These are phyloP conservation scores for Saccharum hybrid DNA, from an alignment of 202 grass and related monocot genomes.

Conservation along the genomic window DNA sequence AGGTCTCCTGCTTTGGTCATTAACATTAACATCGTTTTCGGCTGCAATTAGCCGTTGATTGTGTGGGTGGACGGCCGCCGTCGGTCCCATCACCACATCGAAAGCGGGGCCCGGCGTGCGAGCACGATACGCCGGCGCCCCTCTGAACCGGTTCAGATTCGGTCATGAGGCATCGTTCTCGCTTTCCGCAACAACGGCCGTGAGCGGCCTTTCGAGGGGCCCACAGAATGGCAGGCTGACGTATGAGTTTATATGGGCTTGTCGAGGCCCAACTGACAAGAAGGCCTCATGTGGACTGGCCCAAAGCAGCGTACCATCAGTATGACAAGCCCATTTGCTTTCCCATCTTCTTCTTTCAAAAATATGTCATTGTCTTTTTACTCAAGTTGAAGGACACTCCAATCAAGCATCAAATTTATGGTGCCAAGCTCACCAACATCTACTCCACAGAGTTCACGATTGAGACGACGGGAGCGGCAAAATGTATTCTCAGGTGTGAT, in stretches of 20 bases:
- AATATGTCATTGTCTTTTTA: not conserved
- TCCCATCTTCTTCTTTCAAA: no score
- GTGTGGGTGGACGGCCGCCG: slow-evolving; percentile 12
- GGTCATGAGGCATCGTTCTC: not conserved
- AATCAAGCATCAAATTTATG: not conserved
- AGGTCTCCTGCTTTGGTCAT: slow-evolving; percentile 32
- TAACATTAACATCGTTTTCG: slow-evolving; percentile 45
- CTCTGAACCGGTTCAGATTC: not conserved
- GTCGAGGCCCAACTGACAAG: not conserved
- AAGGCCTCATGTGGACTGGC: not conserved
- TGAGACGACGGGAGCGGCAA: no score
- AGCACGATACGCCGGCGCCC: not conserved
- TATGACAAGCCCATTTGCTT: not conserved
- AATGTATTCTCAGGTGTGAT: no score
- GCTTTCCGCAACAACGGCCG: not conserved
- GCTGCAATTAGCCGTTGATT: slow-evolving; percentile 26
- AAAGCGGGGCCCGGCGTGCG: not conserved
- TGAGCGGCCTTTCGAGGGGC: not conserved
- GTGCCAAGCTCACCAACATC: no score
- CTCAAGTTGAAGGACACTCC: not conserved
- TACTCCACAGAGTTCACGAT: no score
- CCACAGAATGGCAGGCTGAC: not conserved
- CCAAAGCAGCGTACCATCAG: not conserved
- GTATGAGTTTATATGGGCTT: not conserved
- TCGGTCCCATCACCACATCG: slow-evolving; percentile 25